Percentiles rank a stretch among this genome's conserved stretches.
phyloP scores from a whole-genome alignment of 208 protist species.

The Porcisia deanei region DNA sequence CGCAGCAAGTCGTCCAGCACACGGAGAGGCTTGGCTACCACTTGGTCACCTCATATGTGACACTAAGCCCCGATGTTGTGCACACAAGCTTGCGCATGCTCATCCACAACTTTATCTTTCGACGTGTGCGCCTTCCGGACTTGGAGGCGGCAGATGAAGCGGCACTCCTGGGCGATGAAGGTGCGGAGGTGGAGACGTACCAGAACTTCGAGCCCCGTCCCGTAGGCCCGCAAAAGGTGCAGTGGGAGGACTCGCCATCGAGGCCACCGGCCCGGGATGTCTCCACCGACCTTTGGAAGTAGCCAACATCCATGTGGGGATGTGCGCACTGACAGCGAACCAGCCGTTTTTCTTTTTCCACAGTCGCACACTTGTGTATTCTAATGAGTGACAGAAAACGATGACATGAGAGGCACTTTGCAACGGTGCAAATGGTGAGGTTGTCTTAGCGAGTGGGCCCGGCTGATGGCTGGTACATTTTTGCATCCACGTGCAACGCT shows the following conservation, averaged over 20 bases:
- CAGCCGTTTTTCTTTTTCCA: background rate
- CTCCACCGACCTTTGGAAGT: constrained; percentile 38
- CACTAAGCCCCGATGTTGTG: constrained; percentile 80
- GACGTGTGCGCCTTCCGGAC: constrained; percentile 45
- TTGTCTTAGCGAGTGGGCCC: background rate
- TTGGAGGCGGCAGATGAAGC: constrained; percentile 63
- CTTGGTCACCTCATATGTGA: constrained; percentile 77
- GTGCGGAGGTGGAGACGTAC: constrained; percentile 65
- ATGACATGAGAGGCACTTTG: background rate
- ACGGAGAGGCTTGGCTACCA: constrained; percentile 83
- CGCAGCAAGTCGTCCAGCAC: constrained; percentile 81
- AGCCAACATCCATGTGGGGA: background rate
- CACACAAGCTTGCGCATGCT: constrained; percentile 90
- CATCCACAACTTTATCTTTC: constrained; percentile 87
- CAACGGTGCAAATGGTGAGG: background rate
- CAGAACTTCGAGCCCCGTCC: constrained; percentile 61
- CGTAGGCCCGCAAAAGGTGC: constrained; percentile 60
- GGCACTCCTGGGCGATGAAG: constrained; percentile 41
- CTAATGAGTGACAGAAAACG: background rate
- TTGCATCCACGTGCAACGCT: background rate
- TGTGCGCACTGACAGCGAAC: background rate
- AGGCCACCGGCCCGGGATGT: constrained; percentile 36
- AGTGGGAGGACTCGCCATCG: constrained; percentile 32
- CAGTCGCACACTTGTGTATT: background rate
- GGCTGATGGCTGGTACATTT: background rate